Evolutionary conservation across 805 yeast genomes (phyloP), one percentile per base, ranked within the genome.

Genomic region (Tanozyma kutaoensis): DNA sequence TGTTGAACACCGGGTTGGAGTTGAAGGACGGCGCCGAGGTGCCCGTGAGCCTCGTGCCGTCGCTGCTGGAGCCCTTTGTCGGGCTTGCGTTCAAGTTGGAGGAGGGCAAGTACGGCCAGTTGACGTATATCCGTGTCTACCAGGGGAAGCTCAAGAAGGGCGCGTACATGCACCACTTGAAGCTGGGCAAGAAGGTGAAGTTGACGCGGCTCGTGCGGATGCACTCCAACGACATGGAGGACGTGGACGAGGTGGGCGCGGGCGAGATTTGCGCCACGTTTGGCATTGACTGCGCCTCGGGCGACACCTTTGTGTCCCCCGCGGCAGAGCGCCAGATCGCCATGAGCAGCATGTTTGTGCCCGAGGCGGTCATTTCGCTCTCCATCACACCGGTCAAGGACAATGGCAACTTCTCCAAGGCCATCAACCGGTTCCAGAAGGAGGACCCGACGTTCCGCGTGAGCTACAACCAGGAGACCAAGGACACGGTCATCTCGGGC

Each of bases 151-250:
- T 91, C 58, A 80, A 73, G 58, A 91, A 88, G 55, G 98, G 98
- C 42, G 64, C 74, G 40, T 78, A 74, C 58, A 81, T 91, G 57
- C 71, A 75, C 34, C 93, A 91, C 52, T 78, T 82, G 37, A 84
- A 88, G 56, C 70, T 88, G 24, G 95, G 95, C 34, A 91, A 91
- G 65, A 81, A 76, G 55, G 81, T 85, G 37, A 91, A 91, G 62
- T 81, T 91, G 28, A 69, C 96, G 10, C 72, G 98, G 47, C 68
- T 91, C 45, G 98, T 85, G 27, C 78, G 97, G 60, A 91, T 91
- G 99, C 97, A 91, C 62, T 84, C 96, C 16, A 82, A 86, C 36
- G 98, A 91, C 51, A 86, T 91, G 97, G 98, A 91, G 62, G 99
- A 91, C 50, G 91, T 84, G 26, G 80, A 76, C 26, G 96, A 86